Conservation (phyloP, 208 protist species). For the Acanthamoeba comandoni region DNA sequence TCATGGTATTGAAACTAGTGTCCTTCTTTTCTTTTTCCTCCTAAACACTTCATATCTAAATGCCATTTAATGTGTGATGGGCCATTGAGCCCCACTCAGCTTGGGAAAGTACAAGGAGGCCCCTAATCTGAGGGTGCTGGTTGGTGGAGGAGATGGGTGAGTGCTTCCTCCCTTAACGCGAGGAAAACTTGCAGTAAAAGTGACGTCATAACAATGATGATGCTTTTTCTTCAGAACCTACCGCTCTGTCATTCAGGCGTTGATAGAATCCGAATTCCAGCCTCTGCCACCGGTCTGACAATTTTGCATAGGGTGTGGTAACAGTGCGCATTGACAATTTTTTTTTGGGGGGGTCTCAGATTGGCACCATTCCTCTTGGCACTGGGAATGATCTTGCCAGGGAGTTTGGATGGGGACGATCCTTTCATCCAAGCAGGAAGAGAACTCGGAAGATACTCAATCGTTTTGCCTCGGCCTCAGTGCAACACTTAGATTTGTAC, state of each 20-base stretch:
- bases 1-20: background rate
- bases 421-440: background rate
- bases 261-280: slow-evolving; percentile 28
- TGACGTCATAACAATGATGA: no score
- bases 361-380: slow-evolving; percentile 59
- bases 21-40: background rate
- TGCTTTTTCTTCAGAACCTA: no score
- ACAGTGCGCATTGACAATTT: background rate
- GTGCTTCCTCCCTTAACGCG: no score
- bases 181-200: no score
- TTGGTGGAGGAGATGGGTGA: slow-evolving; percentile 31
- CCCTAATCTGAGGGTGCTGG: slow-evolving; percentile 33
- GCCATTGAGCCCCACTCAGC: background rate
- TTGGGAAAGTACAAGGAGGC: slow-evolving; percentile 26
- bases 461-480: background rate
- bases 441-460: slow-evolving; percentile 26
- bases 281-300: slow-evolving; percentile 26
- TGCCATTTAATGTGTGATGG: background rate
- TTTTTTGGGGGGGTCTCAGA: background rate
- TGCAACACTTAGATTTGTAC: slow-evolving; percentile 29
- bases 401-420: slow-evolving; percentile 62
- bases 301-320: no score
- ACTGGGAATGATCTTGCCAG: slow-evolving; percentile 51
- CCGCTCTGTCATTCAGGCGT: slow-evolving; percentile 46
- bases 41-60: background rate